Percentiles rank a stretch among this genome's conserved stretches.
Conservation (phyloP, 345 rosid species). For the Syzygium aqueum region DNA sequence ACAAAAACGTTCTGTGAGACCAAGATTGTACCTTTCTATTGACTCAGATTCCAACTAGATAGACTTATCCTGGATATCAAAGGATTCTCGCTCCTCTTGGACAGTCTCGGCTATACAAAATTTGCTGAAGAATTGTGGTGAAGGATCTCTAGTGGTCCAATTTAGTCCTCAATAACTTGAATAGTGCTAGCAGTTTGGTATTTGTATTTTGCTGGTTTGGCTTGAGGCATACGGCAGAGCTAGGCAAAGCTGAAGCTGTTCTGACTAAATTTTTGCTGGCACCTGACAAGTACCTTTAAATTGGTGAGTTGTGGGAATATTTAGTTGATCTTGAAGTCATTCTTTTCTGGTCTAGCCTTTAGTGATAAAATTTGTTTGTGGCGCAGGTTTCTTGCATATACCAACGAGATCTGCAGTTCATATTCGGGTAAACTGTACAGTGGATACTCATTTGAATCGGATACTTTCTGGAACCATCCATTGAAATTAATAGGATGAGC, state of each 20-base stretch:
- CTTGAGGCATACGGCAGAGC: neutral
- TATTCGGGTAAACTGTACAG: neutral
- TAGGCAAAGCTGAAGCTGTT: neutral
- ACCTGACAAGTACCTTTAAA: neutral
- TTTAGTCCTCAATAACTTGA: neutral
- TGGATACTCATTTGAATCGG: neutral
- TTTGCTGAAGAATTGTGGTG: neutral
- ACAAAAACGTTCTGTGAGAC: slow-evolving; percentile 85
- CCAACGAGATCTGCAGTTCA: slow-evolving; percentile 1
- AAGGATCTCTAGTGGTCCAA: neutral
- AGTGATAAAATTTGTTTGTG: slow-evolving; percentile 6
- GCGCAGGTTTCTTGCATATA: slow-evolving; percentile 6
- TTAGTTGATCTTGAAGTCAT: neutral
- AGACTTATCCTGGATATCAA: neutral
- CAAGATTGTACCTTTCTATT: slow-evolving; percentile 62
- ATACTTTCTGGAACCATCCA: neutral
- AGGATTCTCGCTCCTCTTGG: neutral
- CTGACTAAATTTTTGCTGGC: neutral
- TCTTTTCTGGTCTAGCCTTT: neutral
- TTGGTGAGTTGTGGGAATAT: neutral
- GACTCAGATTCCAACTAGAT: slow-evolving; percentile 69
- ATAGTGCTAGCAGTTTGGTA: neutral
- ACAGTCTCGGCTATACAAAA: neutral
- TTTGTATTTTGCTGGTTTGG: neutral
- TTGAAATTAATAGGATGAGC: neutral